phyloP scores from a whole-genome alignment of 805 yeast species.

The Isabelozyma gotoi region DNA sequence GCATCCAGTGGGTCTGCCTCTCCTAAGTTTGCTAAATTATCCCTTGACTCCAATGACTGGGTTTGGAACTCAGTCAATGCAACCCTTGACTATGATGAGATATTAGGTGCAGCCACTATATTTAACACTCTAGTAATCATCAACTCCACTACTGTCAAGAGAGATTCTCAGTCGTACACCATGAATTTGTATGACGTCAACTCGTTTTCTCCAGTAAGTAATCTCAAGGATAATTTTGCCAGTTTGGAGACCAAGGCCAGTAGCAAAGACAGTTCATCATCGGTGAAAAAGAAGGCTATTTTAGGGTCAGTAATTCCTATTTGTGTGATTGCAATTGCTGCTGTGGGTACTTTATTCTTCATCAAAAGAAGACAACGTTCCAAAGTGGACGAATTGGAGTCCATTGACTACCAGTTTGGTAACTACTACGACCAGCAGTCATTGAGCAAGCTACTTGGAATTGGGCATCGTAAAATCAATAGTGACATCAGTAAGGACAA shows the following conservation, averaged over 20 bases:
- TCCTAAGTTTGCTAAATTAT: constrained; percentile 45
- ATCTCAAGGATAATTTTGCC: constrained; percentile 15
- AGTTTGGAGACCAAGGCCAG: background rate
- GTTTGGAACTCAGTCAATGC: constrained; percentile 34
- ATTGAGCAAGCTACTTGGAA: constrained; percentile 4
- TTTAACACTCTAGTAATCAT: constrained; percentile 51
- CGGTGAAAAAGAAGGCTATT: constrained; percentile 25
- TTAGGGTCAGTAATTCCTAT: constrained; percentile 40
- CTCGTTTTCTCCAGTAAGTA: constrained; percentile 29
- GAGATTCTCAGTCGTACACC: constrained; percentile 21
- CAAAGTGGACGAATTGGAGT: constrained; percentile 17
- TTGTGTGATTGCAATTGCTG: constrained; percentile 15
- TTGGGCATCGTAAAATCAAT: background rate
- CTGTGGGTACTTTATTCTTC: constrained; percentile 14
- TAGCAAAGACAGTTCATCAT: background rate
- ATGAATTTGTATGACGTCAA: constrained; percentile 44
- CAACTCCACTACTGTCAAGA: constrained; percentile 18
- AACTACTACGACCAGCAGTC: constrained; percentile 20
- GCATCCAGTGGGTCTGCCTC: constrained; percentile 31
- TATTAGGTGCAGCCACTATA: constrained; percentile 52
- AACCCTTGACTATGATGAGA: constrained; percentile 16
- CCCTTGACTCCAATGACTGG: constrained; percentile 29
- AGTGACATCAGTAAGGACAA: background rate
- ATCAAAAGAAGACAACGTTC: constrained; percentile 18
- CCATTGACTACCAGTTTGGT: constrained; percentile 30